phyloP scores from a whole-genome alignment of 2,329 filamentous ascomycete species.

The Hypoxylon sp. region DNA sequence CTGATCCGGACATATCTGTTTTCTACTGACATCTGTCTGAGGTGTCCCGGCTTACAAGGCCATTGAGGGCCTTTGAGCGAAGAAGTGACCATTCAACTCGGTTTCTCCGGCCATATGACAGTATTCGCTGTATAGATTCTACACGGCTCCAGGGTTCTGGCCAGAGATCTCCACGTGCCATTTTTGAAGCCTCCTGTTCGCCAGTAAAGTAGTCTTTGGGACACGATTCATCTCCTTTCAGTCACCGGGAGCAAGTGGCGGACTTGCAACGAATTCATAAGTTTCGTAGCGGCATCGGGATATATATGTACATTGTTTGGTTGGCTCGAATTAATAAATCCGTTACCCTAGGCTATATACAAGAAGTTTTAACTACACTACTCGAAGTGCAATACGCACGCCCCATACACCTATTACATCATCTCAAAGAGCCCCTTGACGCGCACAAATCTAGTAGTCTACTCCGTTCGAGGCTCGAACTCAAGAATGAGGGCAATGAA shows the following conservation, averaged over 20 bases:
- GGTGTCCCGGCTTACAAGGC: neutral
- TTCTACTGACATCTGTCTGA: neutral
- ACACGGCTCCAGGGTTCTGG: neutral
- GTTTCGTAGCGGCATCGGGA: neutral
- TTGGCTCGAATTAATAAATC: neutral
- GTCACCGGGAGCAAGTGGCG: conserved; percentile 4
- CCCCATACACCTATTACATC: neutral
- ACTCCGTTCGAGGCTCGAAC: neutral
- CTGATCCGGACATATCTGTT: neutral
- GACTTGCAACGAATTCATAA: neutral
- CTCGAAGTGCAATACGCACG: conserved; percentile 3
- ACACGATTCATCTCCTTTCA: neutral
- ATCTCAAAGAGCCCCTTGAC: neutral
- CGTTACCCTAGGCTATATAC: conserved; percentile 26
- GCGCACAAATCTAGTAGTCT: neutral
- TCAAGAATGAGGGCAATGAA: neutral
- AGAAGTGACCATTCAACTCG: neutral
- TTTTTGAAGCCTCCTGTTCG: conserved; percentile 5
- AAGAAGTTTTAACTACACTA: conserved; percentile 8
- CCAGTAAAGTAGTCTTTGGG: neutral
- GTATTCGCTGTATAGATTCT: neutral
- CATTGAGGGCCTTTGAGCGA: neutral
- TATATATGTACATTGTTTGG: conserved; percentile 4
- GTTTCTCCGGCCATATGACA: neutral
- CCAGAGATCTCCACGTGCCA: conserved; percentile 2